Evolutionary conservation across 495 filamentous ascomycete species (phyloP), one percentile per base, ranked within the genome.

Genomic region (Thermochaetoides thermophila): DNA sequence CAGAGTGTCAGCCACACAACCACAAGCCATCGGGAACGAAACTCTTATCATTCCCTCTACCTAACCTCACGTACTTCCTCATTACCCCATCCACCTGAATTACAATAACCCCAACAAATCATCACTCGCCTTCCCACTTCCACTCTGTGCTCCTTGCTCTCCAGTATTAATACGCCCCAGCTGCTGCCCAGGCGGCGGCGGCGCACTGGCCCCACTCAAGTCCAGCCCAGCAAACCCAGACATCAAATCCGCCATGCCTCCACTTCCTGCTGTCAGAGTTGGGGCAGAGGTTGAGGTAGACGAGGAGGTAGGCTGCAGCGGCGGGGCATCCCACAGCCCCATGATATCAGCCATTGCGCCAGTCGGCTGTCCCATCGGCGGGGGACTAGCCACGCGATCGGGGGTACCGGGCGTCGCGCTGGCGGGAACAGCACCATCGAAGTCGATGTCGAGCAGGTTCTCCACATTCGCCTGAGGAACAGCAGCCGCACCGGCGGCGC

Each of bases 391-490:
- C 2, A 79, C 70, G n/a, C 85, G 67, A 20, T 84, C 76, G 5
- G 86, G 84, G 8, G 85, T 91, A 10, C 78, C 81, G 71, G 74
- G 78, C 42, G 91, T 81, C 12, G 84, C 71, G 12, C 78, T 85
- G 10, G 89, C 89, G 0, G 89, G 91, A 15, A 83, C 89, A 4
- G 81, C 76, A 18, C 89, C 91, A 50, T 96, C 89, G 54, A 96
- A 96, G 61, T 97, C 89, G 48, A 97, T 95, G 56, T 97, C 89
- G 35, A 97, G 69, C 21, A 97, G 66, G 48, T 96, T 97, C 53
- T 97, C 89, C 40, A 81, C 73, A 50, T 94, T 94, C 61, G 47
- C 76, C 57, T 85, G 76, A 13, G 65, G 20, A 17, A 63, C 50
- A 11, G n/a, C 33, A n/a, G 33, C 12, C 16, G 27, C 28, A 9